Evolutionary conservation across 768 basidiomycete genomes (phyloP).

Genomic region (Pulveroboletus sp.): DNA sequence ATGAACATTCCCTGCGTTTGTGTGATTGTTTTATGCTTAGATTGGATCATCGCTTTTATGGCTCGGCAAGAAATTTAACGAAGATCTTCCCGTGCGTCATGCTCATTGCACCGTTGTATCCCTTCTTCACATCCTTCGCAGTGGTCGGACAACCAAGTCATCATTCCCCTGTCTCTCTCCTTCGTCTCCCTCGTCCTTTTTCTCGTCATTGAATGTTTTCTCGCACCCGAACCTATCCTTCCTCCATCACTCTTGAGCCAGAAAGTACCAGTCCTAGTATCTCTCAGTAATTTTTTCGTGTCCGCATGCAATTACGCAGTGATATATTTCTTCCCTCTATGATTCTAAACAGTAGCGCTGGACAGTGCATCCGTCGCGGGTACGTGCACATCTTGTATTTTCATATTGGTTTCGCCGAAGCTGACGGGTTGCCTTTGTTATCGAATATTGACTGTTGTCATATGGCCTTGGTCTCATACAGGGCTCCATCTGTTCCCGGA

Average conservation of each 20-base stretch:
- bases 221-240: constrained; percentile 12
- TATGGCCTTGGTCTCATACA: not conserved
- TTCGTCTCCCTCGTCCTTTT: constrained; percentile 8
- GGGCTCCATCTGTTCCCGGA: constrained; percentile 14
- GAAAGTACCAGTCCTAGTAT: constrained; percentile 5
- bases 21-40: not conserved
- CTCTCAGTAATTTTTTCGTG: constrained; percentile 8
- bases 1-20: not conserved
- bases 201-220: constrained; percentile 1
- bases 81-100: constrained; percentile 8
- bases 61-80: constrained; percentile 16
- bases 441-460: too few species aligned
- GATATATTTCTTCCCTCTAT: constrained; percentile 15
- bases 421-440: too few species aligned
- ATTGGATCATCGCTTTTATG: constrained; percentile 9
- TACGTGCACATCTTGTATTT: too few species aligned
- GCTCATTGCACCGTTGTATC: too few species aligned
- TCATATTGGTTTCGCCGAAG: too few species aligned
- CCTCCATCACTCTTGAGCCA: constrained; percentile 6
- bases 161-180: constrained; percentile 6
- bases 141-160: constrained; percentile 10
- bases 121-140: not conserved
- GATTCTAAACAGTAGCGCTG: constrained; percentile 14
- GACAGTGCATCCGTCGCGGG: constrained; percentile 10
- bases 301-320: constrained; percentile 11